Evolutionary conservation across 257 asterid genomes (phyloP).

Genomic region (Knoxia roxburghii): DNA sequence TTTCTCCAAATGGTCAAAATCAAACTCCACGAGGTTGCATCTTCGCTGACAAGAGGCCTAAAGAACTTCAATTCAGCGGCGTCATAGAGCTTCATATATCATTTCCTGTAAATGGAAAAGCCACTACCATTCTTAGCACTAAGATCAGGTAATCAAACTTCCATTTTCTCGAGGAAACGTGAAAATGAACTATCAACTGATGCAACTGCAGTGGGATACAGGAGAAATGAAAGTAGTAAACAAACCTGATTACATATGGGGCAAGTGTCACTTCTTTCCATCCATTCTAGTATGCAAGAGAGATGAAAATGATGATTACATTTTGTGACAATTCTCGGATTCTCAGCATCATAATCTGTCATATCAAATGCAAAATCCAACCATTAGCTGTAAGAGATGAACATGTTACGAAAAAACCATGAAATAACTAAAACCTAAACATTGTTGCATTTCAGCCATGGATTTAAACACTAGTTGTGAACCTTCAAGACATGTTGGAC

Average conservation of each 20-base stretch:
- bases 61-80: constrained; percentile 2
- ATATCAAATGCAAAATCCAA: constrained; percentile 3
- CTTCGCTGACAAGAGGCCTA: not conserved
- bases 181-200: not conserved
- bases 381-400: not conserved
- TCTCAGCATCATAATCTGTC: constrained; percentile 61
- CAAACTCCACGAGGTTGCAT: constrained; percentile 12
- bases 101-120: constrained; percentile 44
- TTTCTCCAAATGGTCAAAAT: constrained; percentile 3
- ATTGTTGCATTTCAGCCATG: not conserved
- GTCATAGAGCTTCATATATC: constrained; percentile 48
- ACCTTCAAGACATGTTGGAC: constrained; percentile 94
- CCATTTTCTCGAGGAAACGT: not conserved
- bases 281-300: constrained; percentile 81
- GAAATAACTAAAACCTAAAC: not conserved
- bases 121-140: not conserved
- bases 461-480: not conserved
- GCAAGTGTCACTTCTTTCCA: constrained; percentile 76
- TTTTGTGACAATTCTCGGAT: constrained; percentile 59
- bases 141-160: not conserved
- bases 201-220: not conserved
- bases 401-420: not conserved
- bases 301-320: constrained; percentile 85
- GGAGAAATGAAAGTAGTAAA: constrained; percentile 6
- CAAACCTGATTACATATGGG: constrained; percentile 72